Conservation (phyloP, 176 grass and related monocot species). For the Saccharum spontaneum region DNA sequence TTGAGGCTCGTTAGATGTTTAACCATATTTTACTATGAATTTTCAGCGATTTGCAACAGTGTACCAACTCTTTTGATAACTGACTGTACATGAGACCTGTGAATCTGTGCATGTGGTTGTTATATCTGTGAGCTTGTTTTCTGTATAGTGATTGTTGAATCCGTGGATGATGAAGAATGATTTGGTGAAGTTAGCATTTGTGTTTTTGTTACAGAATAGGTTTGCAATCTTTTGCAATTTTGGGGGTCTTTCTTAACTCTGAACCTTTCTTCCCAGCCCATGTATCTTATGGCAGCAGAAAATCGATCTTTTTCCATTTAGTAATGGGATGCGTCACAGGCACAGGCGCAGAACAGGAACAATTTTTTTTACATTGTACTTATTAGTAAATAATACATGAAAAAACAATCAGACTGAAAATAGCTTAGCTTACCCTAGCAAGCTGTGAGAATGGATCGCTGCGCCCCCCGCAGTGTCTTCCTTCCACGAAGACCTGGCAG, state of each 20-base stretch:
- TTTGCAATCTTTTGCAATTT: not conserved
- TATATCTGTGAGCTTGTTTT: not conserved
- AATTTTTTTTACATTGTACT: too few relatives aligned
- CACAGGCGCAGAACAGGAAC: too few relatives aligned
- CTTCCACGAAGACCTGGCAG: not conserved
- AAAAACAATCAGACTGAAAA: not conserved
- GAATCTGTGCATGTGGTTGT: not conserved
- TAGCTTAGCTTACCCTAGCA: not conserved
- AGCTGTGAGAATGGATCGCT: not conserved
- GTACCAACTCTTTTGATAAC: not conserved
- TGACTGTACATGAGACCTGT: not conserved
- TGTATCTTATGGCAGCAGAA: not conserved
- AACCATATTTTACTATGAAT: not conserved
- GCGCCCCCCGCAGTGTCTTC: not conserved
- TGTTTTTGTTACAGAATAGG: not conserved
- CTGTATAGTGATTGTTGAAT: not conserved
- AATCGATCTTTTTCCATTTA: not conserved
- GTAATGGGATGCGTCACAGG: not conserved
- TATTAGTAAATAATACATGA: too few relatives aligned
- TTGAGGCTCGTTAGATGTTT: not conserved
- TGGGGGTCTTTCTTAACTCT: not conserved
- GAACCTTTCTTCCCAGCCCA: not conserved
- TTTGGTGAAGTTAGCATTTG: not conserved
- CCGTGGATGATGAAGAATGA: not conserved
- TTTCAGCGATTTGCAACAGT: not conserved